These are phyloP conservation scores for Linum trigynum DNA, from an alignment of 345 rosid species.

Conservation along the genomic window DNA sequence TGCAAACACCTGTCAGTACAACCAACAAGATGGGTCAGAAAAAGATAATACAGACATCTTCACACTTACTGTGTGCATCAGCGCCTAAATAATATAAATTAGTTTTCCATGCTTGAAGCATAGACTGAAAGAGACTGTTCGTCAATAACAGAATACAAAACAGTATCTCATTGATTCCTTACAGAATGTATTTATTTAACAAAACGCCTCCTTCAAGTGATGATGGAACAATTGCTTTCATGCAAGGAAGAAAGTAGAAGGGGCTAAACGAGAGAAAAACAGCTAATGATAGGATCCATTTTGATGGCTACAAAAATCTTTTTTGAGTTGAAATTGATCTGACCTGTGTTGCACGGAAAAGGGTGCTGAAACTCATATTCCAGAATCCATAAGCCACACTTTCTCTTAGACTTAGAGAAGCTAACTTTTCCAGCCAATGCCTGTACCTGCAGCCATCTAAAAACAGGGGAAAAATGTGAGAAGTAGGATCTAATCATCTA, in stretches of 20 bases:
- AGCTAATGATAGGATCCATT: neutral
- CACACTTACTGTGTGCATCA: neutral
- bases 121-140: neutral
- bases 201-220: neutral
- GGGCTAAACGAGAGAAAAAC: neutral
- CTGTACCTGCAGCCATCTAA: conserved; percentile 35
- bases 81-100: neutral
- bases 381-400: conserved; percentile 36
- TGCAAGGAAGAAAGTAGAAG: neutral
- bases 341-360: conserved; percentile 47
- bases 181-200: neutral
- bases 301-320: neutral
- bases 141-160: neutral
- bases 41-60: neutral
- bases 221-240: neutral
- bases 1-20: conserved; percentile 27
- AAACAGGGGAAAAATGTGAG: neutral
- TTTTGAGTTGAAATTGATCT: conserved; percentile 1
- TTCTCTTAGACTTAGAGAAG: conserved; percentile 30
- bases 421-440: conserved; percentile 33
- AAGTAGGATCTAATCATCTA: neutral
- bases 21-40: neutral
- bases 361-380: conserved; percentile 35
- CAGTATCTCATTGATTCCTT: neutral
- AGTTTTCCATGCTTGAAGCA: too few species aligned